phyloP scores from a whole-genome alignment of 2,329 filamentous ascomycete genomes.

The Ceratocystis papillata region DNA sequence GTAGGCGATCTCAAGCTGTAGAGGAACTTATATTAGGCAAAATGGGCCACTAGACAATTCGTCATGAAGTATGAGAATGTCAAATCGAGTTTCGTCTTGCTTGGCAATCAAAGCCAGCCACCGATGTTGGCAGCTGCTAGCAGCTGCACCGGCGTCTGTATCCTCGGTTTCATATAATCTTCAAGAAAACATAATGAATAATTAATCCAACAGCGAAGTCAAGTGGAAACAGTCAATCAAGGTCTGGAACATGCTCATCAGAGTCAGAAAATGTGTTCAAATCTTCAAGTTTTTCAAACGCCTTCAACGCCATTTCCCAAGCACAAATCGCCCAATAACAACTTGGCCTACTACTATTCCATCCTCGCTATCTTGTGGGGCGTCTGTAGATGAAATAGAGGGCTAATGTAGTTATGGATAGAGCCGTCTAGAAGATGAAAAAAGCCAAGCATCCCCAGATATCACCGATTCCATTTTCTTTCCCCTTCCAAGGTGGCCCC shows the following conservation, averaged over 20 bases:
- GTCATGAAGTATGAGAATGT: background rate
- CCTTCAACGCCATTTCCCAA: constrained; percentile 21
- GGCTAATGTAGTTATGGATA: background rate
- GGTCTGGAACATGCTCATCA: constrained; percentile 9
- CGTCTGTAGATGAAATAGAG: background rate
- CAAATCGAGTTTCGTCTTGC: background rate
- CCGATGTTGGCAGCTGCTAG: background rate
- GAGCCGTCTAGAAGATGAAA: constrained; percentile 10
- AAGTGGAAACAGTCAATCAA: background rate
- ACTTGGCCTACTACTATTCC: background rate
- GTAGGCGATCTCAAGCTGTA: background rate
- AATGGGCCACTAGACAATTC: background rate
- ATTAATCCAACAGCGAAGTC: background rate
- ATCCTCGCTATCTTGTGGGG: background rate
- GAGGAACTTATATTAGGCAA: background rate
- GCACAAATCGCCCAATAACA: background rate
- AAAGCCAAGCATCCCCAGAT: constrained; percentile 12
- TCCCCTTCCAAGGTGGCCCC: background rate
- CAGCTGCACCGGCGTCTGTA: background rate
- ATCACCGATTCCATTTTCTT: background rate
- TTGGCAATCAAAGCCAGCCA: background rate
- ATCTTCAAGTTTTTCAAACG: constrained; percentile 15
- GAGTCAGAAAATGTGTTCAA: constrained; percentile 13
- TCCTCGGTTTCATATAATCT: background rate
- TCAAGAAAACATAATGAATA: background rate